phyloP scores from a whole-genome alignment of 306 rosid species.

The Cicer yamashitae region DNA sequence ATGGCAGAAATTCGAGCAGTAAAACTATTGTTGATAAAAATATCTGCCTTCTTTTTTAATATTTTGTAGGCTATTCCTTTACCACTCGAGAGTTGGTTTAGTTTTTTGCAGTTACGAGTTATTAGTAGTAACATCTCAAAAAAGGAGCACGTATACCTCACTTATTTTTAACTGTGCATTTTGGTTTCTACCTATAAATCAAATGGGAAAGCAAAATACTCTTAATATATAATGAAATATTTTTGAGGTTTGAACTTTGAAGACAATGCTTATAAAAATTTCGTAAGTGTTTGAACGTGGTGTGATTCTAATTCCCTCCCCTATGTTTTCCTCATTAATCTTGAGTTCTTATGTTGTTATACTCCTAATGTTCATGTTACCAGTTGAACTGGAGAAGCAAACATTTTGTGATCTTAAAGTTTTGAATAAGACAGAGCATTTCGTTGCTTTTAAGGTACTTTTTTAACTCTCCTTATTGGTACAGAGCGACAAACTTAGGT shows the following conservation, averaged over 20 bases:
- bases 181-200: slow-evolving; percentile 15
- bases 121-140: not conserved
- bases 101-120: not conserved
- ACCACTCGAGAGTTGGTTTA: not conserved
- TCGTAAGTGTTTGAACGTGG: not conserved
- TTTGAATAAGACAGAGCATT: slow-evolving; percentile 67
- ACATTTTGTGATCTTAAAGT: slow-evolving; percentile 87
- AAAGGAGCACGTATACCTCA: not conserved
- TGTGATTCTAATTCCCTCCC: not conserved
- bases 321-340: slow-evolving; percentile 1
- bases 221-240: not conserved
- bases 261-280: slow-evolving; percentile 26
- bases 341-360: slow-evolving; percentile 32
- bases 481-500: not conserved
- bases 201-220: not conserved
- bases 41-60: not conserved
- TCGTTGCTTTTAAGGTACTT: slow-evolving; percentile 90
- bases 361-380: slow-evolving; percentile 43
- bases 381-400: slow-evolving; percentile 93
- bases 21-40: not conserved
- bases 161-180: slow-evolving; percentile 12
- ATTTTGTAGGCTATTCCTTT: too few relatives aligned
- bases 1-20: not conserved
- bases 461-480: not conserved
- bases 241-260: not conserved